Conservation (phyloP, 2,329 filamentous ascomycete genomes). For the Laburnicola sp. region DNA sequence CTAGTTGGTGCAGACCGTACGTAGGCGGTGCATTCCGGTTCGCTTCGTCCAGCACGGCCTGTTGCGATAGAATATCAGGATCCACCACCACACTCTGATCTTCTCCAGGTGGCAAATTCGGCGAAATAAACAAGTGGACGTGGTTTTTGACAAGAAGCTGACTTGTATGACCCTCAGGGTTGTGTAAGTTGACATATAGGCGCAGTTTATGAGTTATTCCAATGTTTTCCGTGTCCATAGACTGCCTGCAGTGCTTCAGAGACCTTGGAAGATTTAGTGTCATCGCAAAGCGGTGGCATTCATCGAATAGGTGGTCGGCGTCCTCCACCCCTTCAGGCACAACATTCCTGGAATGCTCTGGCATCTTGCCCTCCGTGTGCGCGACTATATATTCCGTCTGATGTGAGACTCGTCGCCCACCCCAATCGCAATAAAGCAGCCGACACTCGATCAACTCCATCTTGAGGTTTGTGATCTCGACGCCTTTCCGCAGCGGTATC, state of each 20-base stretch:
- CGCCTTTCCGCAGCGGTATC: constrained; percentile 83
- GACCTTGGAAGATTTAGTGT: constrained; percentile 74
- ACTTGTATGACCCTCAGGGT: constrained; percentile 91
- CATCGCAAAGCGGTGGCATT: constrained; percentile 64
- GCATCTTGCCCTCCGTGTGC: constrained; percentile 41
- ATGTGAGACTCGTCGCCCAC: constrained; percentile 40
- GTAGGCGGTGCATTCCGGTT: constrained; percentile 79
- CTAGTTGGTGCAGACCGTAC: constrained; percentile 87
- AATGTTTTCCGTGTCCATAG: constrained; percentile 84
- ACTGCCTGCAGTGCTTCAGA: constrained; percentile 82
- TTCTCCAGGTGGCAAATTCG: constrained; percentile 85
- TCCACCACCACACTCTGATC: constrained; percentile 70
- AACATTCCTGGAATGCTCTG: constrained; percentile 31
- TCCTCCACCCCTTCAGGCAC: constrained; percentile 38
- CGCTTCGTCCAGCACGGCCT: constrained; percentile 57
- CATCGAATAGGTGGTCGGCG: constrained; percentile 51
- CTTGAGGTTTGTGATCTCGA: constrained; percentile 80
- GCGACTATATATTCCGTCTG: constrained; percentile 39
- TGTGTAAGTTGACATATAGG: constrained; percentile 86
- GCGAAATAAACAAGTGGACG: constrained; percentile 92
- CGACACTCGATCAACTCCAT: constrained; percentile 73
- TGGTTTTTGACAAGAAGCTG: constrained; percentile 92
- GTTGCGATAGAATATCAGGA: constrained; percentile 42
- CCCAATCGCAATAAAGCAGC: constrained; percentile 49
- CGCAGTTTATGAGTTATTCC: constrained; percentile 92